Percentiles rank a stretch among this genome's conserved stretches.
These are phyloP conservation scores for Mycosphaerella sp. DNA, from an alignment of 2,329 filamentous ascomycete species.

Conservation along the genomic window DNA sequence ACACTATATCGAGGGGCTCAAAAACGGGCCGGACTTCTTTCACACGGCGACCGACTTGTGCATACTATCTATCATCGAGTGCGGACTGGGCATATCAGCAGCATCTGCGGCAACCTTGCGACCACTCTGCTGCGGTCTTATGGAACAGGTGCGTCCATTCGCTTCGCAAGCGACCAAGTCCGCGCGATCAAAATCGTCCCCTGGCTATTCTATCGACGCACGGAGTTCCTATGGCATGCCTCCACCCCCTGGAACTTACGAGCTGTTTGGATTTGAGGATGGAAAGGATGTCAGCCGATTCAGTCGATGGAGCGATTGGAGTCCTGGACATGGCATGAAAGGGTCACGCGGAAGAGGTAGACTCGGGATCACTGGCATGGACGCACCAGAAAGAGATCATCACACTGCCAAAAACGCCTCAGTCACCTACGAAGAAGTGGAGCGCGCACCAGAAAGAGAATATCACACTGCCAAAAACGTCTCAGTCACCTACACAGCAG, in stretches of 20 bases:
- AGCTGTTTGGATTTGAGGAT: constrained; percentile 5
- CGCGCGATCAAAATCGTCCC: constrained; percentile 1
- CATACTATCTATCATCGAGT: constrained; percentile 33
- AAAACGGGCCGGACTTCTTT: constrained; percentile 23
- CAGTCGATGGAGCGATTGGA: constrained; percentile 15
- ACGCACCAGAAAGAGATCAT: not conserved
- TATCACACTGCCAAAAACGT: not conserved
- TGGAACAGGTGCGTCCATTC: constrained; percentile 8
- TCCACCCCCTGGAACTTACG: not conserved
- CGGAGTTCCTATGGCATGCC: constrained; percentile 3
- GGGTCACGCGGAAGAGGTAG: constrained; percentile 10
- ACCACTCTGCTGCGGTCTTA: constrained; percentile 28
- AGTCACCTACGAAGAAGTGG: not conserved
- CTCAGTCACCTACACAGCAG: not conserved
- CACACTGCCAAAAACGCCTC: not conserved
- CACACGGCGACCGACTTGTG: constrained; percentile 25
- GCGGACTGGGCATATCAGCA: constrained; percentile 34
- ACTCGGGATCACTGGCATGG: constrained; percentile 9
- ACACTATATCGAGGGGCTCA: constrained; percentile 22
- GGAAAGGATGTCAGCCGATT: constrained; percentile 12
- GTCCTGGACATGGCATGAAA: constrained; percentile 7
- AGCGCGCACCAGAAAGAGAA: not conserved
- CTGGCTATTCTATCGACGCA: constrained; percentile 7
- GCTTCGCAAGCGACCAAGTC: not conserved
- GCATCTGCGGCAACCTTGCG: constrained; percentile 32